phyloP scores from a whole-genome alignment of 345 rosid genomes.

The Eucalyptus decipiens region DNA sequence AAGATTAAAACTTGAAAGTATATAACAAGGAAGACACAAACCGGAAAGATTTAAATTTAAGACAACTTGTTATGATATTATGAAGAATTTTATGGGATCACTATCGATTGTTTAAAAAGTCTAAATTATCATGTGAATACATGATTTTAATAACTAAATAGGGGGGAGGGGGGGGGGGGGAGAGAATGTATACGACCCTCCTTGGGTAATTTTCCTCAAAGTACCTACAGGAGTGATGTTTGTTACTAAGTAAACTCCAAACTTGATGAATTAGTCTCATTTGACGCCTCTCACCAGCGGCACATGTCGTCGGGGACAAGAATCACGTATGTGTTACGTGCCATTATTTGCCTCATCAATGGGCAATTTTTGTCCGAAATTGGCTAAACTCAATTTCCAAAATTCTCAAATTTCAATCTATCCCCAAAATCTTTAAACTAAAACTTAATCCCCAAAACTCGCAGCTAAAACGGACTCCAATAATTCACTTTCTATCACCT shows the following conservation, averaged over 20 bases:
- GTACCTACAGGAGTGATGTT: neutral
- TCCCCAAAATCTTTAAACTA: neutral
- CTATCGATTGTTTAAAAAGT: neutral
- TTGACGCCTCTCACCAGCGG: neutral
- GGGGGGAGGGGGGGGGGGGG: neutral
- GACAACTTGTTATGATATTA: neutral
- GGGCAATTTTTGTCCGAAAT: neutral
- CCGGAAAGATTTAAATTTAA: neutral
- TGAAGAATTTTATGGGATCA: neutral
- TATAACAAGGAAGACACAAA: neutral
- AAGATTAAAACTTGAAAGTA: neutral
- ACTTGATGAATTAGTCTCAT: neutral
- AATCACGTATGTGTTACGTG: neutral
- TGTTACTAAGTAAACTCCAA: neutral
- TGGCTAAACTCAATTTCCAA: neutral
- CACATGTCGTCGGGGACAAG: neutral
- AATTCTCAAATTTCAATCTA: neutral
- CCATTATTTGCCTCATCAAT: neutral
- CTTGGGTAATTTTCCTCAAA: neutral
- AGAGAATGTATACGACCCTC: no score
- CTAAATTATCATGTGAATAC: accelerated
- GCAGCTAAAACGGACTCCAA: neutral
- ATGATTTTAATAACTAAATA: neutral
- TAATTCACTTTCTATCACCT: neutral
- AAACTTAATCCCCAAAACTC: neutral